Evolutionary conservation across 306 rosid genomes (phyloP), one percentile per base, ranked within the genome.

Genomic region (Quillaja saponaria): DNA sequence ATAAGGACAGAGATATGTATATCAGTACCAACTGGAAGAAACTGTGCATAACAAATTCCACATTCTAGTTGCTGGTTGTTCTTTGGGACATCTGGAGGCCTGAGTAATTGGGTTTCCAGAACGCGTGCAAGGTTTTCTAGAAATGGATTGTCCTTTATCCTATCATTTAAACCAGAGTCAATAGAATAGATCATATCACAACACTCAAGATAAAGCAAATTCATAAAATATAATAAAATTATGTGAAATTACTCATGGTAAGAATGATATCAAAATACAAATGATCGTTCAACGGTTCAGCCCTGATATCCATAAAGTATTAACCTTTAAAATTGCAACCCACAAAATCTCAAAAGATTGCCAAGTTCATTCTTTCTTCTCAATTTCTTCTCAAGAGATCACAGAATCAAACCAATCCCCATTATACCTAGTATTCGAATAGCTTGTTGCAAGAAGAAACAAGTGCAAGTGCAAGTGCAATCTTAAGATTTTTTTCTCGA

Each of bases 41-140:
- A 56, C 52, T 63, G 79, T 34, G 76, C 73, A 78, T 63, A 78
- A 68, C 79, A 73, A 63, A 78, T 78, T 63, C 79, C 79, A 34
- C 69, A 64, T 68, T 78, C 82, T 40, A 68, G 69, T 69, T 58
- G 66, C 17, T 58, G 75, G 14, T 77, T 60, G 33, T 19, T 73
- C 66, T 58, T 73, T 55, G 10, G 62, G 10, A 42, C 62, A 40
- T 73, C 76, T 52, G 62, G 64, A 37, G 52, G 53, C 45, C 55
- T 64, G 44, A 69, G 76, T 17, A 64, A 62, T 42, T 72, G 60
- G 63, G 56, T 73, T 65, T 52, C 67, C 56, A 64, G 52, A 50
- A 69, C 61, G 35, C 46, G 47, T 45, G 58, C 56, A 40, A 78
- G 76, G 73, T 73, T 73, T 60, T 73, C 82, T 10, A 58, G 18